Conservation (phyloP, 805 yeast genomes). For the Sugiyamaella mastotermitis region DNA sequence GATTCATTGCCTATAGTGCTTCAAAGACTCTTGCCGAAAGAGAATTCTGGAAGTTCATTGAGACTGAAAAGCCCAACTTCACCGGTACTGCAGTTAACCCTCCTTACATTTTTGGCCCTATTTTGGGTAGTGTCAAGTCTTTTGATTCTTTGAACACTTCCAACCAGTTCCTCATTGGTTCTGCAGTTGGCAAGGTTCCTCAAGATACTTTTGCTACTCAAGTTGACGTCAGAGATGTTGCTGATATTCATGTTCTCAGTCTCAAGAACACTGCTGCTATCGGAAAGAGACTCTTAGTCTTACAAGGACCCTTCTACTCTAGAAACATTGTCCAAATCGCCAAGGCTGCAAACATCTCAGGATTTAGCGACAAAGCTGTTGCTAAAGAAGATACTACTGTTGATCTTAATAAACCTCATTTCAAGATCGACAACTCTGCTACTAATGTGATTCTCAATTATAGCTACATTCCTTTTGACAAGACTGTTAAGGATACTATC, state of each 20-base stretch:
- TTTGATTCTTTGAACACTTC: conserved; percentile 14
- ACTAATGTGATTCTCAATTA: conserved; percentile 8
- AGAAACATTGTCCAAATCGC: conserved; percentile 17
- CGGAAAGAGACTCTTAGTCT: conserved; percentile 9
- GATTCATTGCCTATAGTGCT: conserved; percentile 26
- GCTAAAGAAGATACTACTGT: conserved; percentile 1
- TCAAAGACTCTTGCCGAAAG: conserved; percentile 52
- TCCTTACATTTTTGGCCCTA: conserved; percentile 30
- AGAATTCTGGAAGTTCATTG: conserved; percentile 50
- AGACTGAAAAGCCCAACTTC: conserved; percentile 24
- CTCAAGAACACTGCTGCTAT: conserved; percentile 34
- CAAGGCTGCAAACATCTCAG: conserved; percentile 16
- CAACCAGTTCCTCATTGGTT: conserved; percentile 19
- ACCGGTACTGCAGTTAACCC: conserved; percentile 26
- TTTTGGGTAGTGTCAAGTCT: conserved; percentile 24
- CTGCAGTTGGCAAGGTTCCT: conserved; percentile 7
- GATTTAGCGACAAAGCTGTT: conserved; percentile 7
- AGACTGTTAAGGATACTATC: no score
- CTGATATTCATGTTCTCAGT: conserved; percentile 50
- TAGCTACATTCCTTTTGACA: conserved; percentile 10
- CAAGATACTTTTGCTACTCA: conserved; percentile 1
- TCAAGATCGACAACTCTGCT: conserved; percentile 5
- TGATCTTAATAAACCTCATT: background rate
- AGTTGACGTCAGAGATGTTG: conserved; percentile 60
- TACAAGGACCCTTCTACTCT: conserved; percentile 6